Percentiles rank a stretch among this genome's conserved stretches.
These are phyloP conservation scores for Brassica napus DNA, from an alignment of 345 rosid genomes.

Conservation along the genomic window Da-Ae NC_063449.1:47942501-47943000, in stretches of 20 bases:
- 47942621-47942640: slow-evolving; percentile 98
- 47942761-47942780: slow-evolving; percentile 70
- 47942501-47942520: slow-evolving; percentile 97
- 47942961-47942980: slow-evolving; percentile 47
- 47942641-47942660: slow-evolving; percentile 97
- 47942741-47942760: not conserved
- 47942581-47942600: slow-evolving; percentile 12
- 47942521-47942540: not conserved
- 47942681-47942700: slow-evolving; percentile 68
- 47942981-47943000: slow-evolving; percentile 39
- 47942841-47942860: slow-evolving; percentile 60
- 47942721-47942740: not conserved
- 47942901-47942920: not conserved
- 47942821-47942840: slow-evolving; percentile 88
- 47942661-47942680: slow-evolving; percentile 99
- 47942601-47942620: slow-evolving; percentile 68
- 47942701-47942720: not conserved
- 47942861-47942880: not conserved
- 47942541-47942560: not conserved
- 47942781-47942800: slow-evolving; percentile 83
- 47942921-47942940: slow-evolving; percentile 36
- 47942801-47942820: slow-evolving; percentile 87
- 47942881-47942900: not conserved
- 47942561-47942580: slow-evolving; percentile 7
- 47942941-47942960: slow-evolving; percentile 97